Conservation (phyloP, 2,329 filamentous ascomycete species). For the Amesomyces nigricolor region DNA sequence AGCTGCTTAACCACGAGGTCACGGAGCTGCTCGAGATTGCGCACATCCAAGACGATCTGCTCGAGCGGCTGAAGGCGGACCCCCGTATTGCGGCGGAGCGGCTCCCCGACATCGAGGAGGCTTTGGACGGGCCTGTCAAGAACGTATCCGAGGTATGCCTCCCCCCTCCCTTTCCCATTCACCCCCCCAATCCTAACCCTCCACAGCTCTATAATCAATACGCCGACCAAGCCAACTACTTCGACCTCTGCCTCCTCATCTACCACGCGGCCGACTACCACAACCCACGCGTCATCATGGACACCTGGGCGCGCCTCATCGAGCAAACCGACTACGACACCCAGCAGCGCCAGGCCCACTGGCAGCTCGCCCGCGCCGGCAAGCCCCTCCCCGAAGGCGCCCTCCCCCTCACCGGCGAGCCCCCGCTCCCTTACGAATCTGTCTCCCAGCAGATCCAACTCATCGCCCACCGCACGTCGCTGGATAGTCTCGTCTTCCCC, state of each 20-base stretch:
- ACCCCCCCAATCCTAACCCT: slow-evolving; percentile 21
- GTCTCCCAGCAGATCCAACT: slow-evolving; percentile 59
- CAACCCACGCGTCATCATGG: slow-evolving; percentile 74
- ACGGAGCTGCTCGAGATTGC: slow-evolving; percentile 84
- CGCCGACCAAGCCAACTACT: slow-evolving; percentile 80
- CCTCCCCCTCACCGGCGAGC: slow-evolving; percentile 33
- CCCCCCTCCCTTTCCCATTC: not conserved
- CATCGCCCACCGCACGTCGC: slow-evolving; percentile 59
- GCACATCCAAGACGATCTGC: slow-evolving; percentile 87
- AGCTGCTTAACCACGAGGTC: slow-evolving; percentile 78
- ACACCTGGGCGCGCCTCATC: slow-evolving; percentile 80
- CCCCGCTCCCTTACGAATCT: slow-evolving; percentile 61
- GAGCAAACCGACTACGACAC: slow-evolving; percentile 61
- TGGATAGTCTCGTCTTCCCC: slow-evolving; percentile 62
- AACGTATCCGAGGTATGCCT: slow-evolving; percentile 66
- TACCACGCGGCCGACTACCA: slow-evolving; percentile 90
- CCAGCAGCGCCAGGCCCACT: slow-evolving; percentile 37
- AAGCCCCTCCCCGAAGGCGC: slow-evolving; percentile 30
- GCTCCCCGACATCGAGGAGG: slow-evolving; percentile 56
- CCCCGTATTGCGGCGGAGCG: slow-evolving; percentile 59
- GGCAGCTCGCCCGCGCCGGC: slow-evolving; percentile 39
- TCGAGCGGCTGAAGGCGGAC: slow-evolving; percentile 72
- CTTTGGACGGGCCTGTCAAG: slow-evolving; percentile 73
- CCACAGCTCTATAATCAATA: slow-evolving; percentile 83
- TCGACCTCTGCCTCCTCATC: slow-evolving; percentile 87